A percentile compares a stretch with the other conserved stretches of the same genome.
These are phyloP conservation scores for Sanghuangporus weigelae DNA, from an alignment of 1,284 basidiomycete genomes.

Conservation along the genomic window DNA sequence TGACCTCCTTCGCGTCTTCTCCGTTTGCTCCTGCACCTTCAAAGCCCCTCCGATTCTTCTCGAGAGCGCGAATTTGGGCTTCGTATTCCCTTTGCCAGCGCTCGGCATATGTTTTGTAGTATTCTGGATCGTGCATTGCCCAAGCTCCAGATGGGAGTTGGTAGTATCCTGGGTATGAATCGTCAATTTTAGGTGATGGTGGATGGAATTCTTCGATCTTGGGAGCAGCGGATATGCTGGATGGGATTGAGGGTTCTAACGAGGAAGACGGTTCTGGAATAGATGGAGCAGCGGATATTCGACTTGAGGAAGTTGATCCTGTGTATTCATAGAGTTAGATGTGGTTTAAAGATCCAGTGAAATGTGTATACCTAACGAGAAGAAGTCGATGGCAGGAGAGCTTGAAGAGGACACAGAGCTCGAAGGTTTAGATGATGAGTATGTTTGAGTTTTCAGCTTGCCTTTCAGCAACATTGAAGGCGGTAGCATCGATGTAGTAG, in stretches of 20 bases:
- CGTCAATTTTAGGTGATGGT: slow-evolving; percentile 68
- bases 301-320: slow-evolving; percentile 22
- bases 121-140: slow-evolving; percentile 72
- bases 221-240: slow-evolving; percentile 60
- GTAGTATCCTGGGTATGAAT: slow-evolving; percentile 88
- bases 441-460: slow-evolving; percentile 40
- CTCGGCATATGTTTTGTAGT: slow-evolving; percentile 67
- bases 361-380: slow-evolving; percentile 43
- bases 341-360: neutral
- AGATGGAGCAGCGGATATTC: slow-evolving; percentile 19
- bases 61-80: slow-evolving; percentile 59
- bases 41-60: slow-evolving; percentile 66
- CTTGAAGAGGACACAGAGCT: slow-evolving; percentile 25
- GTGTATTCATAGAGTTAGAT: neutral
- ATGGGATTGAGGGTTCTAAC: slow-evolving; percentile 16
- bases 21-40: slow-evolving; percentile 50
- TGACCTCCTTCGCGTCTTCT: slow-evolving; percentile 53
- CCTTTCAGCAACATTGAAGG: slow-evolving; percentile 49
- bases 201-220: slow-evolving; percentile 63
- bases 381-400: slow-evolving; percentile 55
- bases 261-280: slow-evolving; percentile 13
- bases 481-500: slow-evolving; percentile 44
- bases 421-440: slow-evolving; percentile 50
- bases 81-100: slow-evolving; percentile 71
- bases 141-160: slow-evolving; percentile 76